Conservation (phyloP, 164 flowering plant species). For the Cinnamomum chago region DNA sequence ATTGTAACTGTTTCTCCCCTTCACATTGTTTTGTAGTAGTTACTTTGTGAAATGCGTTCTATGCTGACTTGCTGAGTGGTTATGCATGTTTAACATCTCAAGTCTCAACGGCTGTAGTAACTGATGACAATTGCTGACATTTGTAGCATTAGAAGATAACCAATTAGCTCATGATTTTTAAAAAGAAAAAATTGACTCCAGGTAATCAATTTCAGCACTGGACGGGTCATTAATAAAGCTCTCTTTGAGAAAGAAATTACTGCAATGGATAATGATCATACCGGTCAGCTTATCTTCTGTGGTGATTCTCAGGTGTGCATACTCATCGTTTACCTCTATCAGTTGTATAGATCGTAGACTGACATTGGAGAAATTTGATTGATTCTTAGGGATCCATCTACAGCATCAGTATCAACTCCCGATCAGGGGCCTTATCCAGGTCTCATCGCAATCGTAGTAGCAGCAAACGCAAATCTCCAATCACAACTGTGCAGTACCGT, state of each 20-base stretch:
- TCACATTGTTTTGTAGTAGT: not conserved
- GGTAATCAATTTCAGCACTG: conserved; percentile 97
- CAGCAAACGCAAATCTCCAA: conserved; percentile 59
- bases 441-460: conserved; percentile 59
- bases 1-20: conserved; percentile 40
- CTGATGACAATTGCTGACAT: not conserved
- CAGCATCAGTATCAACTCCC: conserved; percentile 68
- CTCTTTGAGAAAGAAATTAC: conserved; percentile 61
- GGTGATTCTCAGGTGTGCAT: conserved; percentile 75
- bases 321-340: not conserved
- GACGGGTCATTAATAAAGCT: conserved; percentile 58
- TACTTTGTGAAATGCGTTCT: not conserved
- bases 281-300: conserved; percentile 91
- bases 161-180: not conserved
- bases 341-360: conserved; percentile 3
- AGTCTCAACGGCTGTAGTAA: not conserved
- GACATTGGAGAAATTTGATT: conserved; percentile 1
- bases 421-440: conserved; percentile 66
- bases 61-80: not conserved
- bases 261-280: conserved; percentile 90
- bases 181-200: conserved; percentile 17
- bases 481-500: conserved; percentile 84
- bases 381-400: conserved; percentile 66
- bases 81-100: not conserved
- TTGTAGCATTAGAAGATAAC: not conserved